phyloP scores from a whole-genome alignment of 139 green algal species.

The Astrephomene gubernaculifera region DNA sequence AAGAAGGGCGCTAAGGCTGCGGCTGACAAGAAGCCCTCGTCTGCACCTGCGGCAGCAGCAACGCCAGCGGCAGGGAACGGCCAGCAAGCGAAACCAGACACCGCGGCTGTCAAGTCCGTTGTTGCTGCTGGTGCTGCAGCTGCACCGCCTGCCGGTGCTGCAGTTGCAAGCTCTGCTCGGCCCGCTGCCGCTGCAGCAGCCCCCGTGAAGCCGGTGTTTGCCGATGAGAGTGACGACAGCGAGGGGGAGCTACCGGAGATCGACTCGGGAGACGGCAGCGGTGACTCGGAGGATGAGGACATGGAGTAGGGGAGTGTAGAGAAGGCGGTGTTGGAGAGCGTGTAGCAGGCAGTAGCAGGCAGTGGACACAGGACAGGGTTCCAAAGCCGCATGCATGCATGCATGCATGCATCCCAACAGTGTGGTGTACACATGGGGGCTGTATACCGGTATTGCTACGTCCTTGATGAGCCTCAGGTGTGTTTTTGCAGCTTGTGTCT shows the following conservation, averaged over 20 bases:
- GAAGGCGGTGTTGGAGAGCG: background rate
- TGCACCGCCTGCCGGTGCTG: too few species aligned
- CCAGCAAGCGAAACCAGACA: too few species aligned
- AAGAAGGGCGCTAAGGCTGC: too few species aligned
- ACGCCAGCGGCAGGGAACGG: too few species aligned
- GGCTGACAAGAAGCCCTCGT: too few species aligned
- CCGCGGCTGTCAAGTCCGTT: too few species aligned
- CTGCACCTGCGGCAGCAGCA: too few species aligned
- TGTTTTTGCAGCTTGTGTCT: too few species aligned
- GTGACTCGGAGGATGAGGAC: background rate
- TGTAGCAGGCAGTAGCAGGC: background rate
- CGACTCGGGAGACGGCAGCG: conserved; percentile 64
- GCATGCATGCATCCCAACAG: too few species aligned
- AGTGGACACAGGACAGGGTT: background rate
- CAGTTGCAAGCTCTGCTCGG: too few species aligned
- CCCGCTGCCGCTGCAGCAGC: conserved; percentile 10
- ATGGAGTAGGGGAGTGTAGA: background rate
- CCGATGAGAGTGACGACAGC: conserved; percentile 63
- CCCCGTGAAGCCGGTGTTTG: conserved; percentile 32
- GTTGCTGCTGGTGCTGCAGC: too few species aligned
- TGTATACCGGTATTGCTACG: background rate
- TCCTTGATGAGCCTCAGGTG: background rate
- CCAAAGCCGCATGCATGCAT: too few species aligned
- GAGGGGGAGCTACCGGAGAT: conserved; percentile 75
- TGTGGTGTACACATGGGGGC: background rate